Conservation (phyloP, 306 rosid genomes). For the Malus fusca region DNA sequence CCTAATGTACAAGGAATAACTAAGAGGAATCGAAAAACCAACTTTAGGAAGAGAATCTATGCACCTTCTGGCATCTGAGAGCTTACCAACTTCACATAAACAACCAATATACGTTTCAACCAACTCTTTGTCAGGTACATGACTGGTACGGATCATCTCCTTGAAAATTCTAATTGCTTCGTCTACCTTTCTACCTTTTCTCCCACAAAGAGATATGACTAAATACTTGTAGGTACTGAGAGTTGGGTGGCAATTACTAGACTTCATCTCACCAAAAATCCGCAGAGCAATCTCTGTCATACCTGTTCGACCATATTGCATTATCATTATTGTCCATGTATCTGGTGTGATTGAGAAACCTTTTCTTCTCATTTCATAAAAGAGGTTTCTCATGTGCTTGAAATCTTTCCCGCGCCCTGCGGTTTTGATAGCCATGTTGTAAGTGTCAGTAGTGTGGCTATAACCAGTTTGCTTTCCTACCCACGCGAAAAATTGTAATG, state of each 20-base stretch:
- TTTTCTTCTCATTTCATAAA: conserved; percentile 79
- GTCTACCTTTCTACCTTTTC: conserved; percentile 70
- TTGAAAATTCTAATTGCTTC: conserved; percentile 50
- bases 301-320: conserved; percentile 84
- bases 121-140: conserved; percentile 68
- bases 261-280: conserved; percentile 67
- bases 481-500: conserved; percentile 70
- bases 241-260: conserved; percentile 42
- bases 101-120: conserved; percentile 60
- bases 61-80: conserved; percentile 58
- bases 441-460: conserved; percentile 60
- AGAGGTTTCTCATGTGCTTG: conserved; percentile 76
- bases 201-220: conserved; percentile 59
- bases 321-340: conserved; percentile 91
- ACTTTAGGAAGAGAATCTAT: conserved; percentile 40
- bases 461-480: conserved; percentile 54
- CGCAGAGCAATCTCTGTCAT: conserved; percentile 67
- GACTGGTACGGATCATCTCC: conserved; percentile 53
- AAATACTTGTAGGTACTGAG: conserved; percentile 71
- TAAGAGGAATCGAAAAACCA: conserved; percentile 49
- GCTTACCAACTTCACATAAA: conserved; percentile 59
- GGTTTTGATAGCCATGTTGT: conserved; percentile 77
- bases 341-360: conserved; percentile 46
- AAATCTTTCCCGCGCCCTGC: conserved; percentile 87
- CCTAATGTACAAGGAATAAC: conserved; percentile 52